phyloP scores from a whole-genome alignment of 495 filamentous ascomycete species.

The Neurospora sp. region DNA sequence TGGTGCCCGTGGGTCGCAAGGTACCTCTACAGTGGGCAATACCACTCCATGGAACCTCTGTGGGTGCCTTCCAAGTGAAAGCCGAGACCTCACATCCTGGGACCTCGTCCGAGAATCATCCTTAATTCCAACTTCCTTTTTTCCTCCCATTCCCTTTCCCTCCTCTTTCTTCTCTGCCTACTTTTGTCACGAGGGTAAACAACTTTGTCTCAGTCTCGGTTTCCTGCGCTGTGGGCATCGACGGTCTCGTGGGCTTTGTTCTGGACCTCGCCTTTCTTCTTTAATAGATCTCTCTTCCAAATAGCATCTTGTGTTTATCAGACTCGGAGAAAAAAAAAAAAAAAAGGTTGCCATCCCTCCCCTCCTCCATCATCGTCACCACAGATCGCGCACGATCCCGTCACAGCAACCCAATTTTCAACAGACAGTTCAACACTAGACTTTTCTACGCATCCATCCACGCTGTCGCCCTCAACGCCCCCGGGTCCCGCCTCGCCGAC shows the following conservation, averaged over 20 bases:
- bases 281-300: not conserved
- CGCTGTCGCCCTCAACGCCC: not conserved
- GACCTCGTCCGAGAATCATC: slow-evolving; percentile 1
- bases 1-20: not conserved
- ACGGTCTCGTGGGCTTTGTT: not conserved
- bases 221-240: not conserved
- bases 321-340: not conserved
- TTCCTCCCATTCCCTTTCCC: slow-evolving; percentile 10
- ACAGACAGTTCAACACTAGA: not conserved
- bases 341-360: not conserved
- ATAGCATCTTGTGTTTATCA: not conserved
- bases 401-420: not conserved
- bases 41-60: not conserved
- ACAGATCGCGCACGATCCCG: not conserved
- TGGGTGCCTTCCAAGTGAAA: not conserved
- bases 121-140: slow-evolving; percentile 14
- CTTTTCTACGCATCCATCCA: not conserved
- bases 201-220: not conserved
- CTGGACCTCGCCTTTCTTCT: not conserved
- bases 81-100: not conserved
- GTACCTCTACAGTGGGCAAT: not conserved
- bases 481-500: not conserved
- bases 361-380: not conserved
- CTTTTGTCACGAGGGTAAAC: not conserved
- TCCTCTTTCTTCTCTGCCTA: not conserved